These are phyloP conservation scores for Elsinoe australis DNA, from an alignment of 2,329 filamentous ascomycete species.

Conservation along the genomic window DNA sequence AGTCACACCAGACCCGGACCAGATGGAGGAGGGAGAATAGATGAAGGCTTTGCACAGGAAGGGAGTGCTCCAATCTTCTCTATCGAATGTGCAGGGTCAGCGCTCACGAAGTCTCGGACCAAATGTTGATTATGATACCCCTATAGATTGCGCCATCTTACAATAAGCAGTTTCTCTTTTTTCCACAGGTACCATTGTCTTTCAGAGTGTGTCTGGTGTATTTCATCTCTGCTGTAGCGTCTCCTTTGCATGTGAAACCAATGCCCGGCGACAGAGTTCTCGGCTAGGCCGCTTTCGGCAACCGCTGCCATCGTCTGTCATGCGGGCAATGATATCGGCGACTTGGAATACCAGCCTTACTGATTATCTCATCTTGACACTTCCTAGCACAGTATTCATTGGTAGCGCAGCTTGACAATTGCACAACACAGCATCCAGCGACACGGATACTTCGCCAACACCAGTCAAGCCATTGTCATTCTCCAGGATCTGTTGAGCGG, in stretches of 20 bases:
- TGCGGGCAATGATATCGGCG: slow-evolving; percentile 10
- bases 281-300: background rate
- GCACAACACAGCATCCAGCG: no score
- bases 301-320: slow-evolving; percentile 9
- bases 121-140: background rate
- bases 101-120: no score
- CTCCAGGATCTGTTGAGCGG: no score
- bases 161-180: no score
- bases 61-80: no score
- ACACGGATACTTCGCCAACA: no score
- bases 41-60: background rate
- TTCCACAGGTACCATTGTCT: no score
- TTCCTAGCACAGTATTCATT: background rate
- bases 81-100: no score
- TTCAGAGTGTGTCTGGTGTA: no score
- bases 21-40: slow-evolving; percentile 3
- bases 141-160: background rate
- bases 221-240: no score
- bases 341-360: background rate
- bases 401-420: background rate
- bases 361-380: background rate
- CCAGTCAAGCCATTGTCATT: no score
- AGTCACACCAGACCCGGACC: slow-evolving; percentile 5
- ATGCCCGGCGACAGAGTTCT: background rate
- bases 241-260: no score